Evolutionary conservation across 129 eudicot species (phyloP), one percentile per base, ranked within the genome.

Genomic region (Flaveria brownii): DNA sequence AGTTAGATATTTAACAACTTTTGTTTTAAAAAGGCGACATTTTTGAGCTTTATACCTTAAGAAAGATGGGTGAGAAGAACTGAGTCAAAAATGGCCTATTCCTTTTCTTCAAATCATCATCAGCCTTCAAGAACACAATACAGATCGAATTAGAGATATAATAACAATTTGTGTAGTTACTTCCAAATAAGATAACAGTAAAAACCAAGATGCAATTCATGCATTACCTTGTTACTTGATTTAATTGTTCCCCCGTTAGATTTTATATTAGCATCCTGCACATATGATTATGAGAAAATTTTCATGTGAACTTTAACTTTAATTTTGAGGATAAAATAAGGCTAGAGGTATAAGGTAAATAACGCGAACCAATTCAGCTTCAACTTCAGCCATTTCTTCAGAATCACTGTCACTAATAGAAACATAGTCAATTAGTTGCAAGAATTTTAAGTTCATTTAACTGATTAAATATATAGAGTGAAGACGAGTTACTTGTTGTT

Each of bases 371-470:
- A 91, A 78, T 80, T 94, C 83, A 74, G 88, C 91, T 78, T 94
- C 96, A 79, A 91, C 96, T 91, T 94, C 98, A 72, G 75, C 96
- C 67, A 91, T 72, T 18, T 79, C 73, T 52, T 88, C 97, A 54
- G 82, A 84, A 28, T 88, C 97, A 75, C 96, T 91, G 83, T 80
- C 22, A 43, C 57, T 47, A 25, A 39, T 45, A 9, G 77, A 73
- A 55, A 17, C 23, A 76, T 46, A 22, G 25, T 20, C n/a, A 68
- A 26, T 75, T 30, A 5, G 55, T 41, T 62, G 49, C 54, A 33
- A 22, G 52, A 23, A 50, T 51, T 75, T 42, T 17, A 62, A 20
- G 20, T 71, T 68, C 26, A 17, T 18, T 14, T 18, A 43, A 16
- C 10, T 23, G 4, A 42, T 69, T 70, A 33, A 23, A 0, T 5